Evolutionary conservation across 495 filamentous ascomycete genomes (phyloP).

Genomic region (Penicillium lividum): DNA sequence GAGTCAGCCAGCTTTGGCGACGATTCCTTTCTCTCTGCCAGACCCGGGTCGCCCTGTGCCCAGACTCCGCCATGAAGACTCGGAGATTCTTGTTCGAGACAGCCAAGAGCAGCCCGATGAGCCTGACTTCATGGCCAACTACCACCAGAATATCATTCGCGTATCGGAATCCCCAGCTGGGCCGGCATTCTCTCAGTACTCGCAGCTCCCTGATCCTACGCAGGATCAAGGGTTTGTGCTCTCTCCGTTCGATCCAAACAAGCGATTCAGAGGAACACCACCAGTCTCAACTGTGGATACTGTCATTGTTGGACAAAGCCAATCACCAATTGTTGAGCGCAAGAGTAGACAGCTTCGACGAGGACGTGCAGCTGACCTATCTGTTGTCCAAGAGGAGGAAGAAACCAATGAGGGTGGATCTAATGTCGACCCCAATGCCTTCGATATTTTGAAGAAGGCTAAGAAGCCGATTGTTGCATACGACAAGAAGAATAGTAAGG

Average conservation of each 20-base stretch:
- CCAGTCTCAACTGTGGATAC: conserved; percentile 69
- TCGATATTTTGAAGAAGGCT: conserved; percentile 75
- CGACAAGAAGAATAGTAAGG: conserved; percentile 85
- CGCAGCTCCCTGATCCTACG: conserved; percentile 71
- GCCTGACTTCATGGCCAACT: conserved; percentile 33
- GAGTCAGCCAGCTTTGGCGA: conserved; percentile 43
- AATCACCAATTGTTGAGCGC: conserved; percentile 62
- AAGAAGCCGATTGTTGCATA: conserved; percentile 58
- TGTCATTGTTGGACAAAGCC: conserved; percentile 53
- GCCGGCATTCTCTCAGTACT: conserved; percentile 56
- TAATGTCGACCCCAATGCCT: conserved; percentile 58
- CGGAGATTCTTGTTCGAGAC: conserved; percentile 62
- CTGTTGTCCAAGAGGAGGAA: conserved; percentile 44
- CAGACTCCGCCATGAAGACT: conserved; percentile 44
- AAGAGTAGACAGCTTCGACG: conserved; percentile 61
- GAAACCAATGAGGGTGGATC: conserved; percentile 30
- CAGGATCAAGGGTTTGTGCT: conserved; percentile 79
- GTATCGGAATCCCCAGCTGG: conserved; percentile 46
- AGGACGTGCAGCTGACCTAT: conserved; percentile 34
- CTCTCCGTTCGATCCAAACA: conserved; percentile 54
- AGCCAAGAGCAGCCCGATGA: conserved; percentile 55
- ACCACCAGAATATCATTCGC: conserved; percentile 34
- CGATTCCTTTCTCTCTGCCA: conserved; percentile 50
- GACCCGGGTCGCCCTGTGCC: conserved; percentile 51
- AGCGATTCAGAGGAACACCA: conserved; percentile 63